Evolutionary conservation across 2,329 filamentous ascomycete species (phyloP), one percentile per base, ranked within the genome.

Genomic region (Trichoderma sp.): DNA sequence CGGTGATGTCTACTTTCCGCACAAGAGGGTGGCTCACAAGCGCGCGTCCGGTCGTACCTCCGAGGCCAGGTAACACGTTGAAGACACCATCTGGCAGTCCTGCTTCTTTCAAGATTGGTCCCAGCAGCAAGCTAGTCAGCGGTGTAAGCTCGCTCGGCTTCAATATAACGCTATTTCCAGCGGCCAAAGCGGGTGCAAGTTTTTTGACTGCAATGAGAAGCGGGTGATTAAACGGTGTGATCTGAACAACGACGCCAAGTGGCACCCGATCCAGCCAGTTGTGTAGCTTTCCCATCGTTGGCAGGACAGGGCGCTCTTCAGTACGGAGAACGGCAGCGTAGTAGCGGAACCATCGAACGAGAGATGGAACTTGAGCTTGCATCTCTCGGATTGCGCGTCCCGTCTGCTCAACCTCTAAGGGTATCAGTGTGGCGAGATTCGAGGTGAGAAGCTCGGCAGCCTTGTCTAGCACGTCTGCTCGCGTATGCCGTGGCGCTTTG

Each of bases 1-100:
- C 92, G 47, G 92, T 94, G 76, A 94, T 90, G 75, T 92, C 91
- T 71, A 94, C 87, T 83, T 93, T 93, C 80, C 88, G 82, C 2
- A 87, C 81, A 2, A 85, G 79, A 2, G 80, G 79, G 71, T 87
- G 91, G 32, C 86, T 80, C 14, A 86, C 86, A 4, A 90, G 83
- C 0, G 84, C 83, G n/a, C 81, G 83, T 11, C 87, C 88, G 0
- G 88, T 90, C 1, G 82, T 82, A 0, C 77, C 73, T 1, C 89
- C 89, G 28, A 85, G 83, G 0, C 89, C 89, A 0, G 85, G 85
- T 0, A 91, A 77, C 3, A 93, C 86, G 78, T 87, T 90, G 78
- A 93, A 85, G 21, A 92, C 91, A 74, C 92, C 91, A 69, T 90
- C 87, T 3, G 92, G 92, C 76, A 93, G 86, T 24, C 92, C 92